Base-by-base conservation (phyloP, 192 early-diverging fungal species). In the Helicostylum pulchrum region DNA sequence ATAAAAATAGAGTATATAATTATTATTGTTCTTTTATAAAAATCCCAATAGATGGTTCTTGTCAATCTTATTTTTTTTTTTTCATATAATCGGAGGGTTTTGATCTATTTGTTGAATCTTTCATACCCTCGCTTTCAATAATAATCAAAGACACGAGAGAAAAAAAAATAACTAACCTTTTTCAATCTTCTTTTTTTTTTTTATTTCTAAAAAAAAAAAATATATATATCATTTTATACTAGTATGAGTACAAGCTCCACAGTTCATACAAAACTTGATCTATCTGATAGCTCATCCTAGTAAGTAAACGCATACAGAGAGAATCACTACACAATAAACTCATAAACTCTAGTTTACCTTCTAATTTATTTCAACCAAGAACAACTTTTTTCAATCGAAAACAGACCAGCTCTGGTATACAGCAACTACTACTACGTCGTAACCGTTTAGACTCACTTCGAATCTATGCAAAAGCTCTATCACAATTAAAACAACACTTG, bases 401-500 rank as follows among this genome's bases (percentile, higher is more conserved):
- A 56, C 32, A 23, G 15, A 51, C 57, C 15, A 17, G 12, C 23
- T 6, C 49, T 1, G 19, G 43, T 44, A 51, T 68, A 7, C 53
- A 67, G 4, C 45, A 49, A 34, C 46, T 72, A 11, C 42, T 66
- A n/a, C 39, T 72, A 14, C 17, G 71, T 17, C 39, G 61, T 7
- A 72, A 72, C 20, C 51, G 45, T 17, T 21, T 72, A 10, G 10
- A 60, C 7, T 62, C 52, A 30, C 39, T 72, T 14, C 15, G 17
- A 11, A 8, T 46, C 10, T 60, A 65, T 56, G 32, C 43, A 14
- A 66, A 67, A 49, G 53, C 59, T 15, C 52, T 81, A 10, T 52
- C 62, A 11, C 19, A 53, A 21, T 39, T 81, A 7, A 65, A 57
- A 50, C 45, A 57, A 7, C 20, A 61, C 26, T 65, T 81, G 1